These are phyloP conservation scores for Penicillium sp. DNA, from an alignment of 2,329 filamentous ascomycete species.

Conservation along the genomic window DNA sequence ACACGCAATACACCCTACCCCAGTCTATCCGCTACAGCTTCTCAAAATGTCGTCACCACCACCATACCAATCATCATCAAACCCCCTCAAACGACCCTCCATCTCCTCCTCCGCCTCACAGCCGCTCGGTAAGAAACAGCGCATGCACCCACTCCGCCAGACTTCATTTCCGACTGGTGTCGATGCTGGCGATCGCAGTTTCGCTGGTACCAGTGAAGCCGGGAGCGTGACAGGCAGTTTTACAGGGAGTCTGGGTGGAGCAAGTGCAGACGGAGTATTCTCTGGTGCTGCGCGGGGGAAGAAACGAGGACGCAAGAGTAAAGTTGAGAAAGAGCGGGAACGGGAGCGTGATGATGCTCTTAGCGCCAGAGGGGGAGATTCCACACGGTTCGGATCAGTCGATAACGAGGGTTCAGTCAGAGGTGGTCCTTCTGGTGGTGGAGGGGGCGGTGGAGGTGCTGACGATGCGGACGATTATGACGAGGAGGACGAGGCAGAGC, in stretches of 20 bases:
- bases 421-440: conserved; percentile 19
- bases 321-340: conserved; percentile 32
- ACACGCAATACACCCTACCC: too few relatives aligned
- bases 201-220: conserved; percentile 31
- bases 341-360: conserved; percentile 26
- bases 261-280: conserved; percentile 31
- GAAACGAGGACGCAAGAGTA: conserved; percentile 34
- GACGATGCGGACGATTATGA: conserved; percentile 46
- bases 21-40: not conserved
- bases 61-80: conserved; percentile 22
- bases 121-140: conserved; percentile 26
- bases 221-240: conserved; percentile 38
- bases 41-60: conserved; percentile 36
- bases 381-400: conserved; percentile 25
- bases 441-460: conserved; percentile 37
- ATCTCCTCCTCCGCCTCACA: conserved; percentile 33
- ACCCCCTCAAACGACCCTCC: conserved; percentile 37
- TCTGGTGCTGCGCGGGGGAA: conserved; percentile 22
- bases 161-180: conserved; percentile 37
- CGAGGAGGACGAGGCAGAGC: conserved; percentile 40
- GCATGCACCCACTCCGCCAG: conserved; percentile 42
- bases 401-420: conserved; percentile 30
- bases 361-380: conserved; percentile 21
- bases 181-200: conserved; percentile 25
- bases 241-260: conserved; percentile 35